phyloP scores from a whole-genome alignment of 2,329 filamentous ascomycete genomes.

The Beauveria australis region DNA sequence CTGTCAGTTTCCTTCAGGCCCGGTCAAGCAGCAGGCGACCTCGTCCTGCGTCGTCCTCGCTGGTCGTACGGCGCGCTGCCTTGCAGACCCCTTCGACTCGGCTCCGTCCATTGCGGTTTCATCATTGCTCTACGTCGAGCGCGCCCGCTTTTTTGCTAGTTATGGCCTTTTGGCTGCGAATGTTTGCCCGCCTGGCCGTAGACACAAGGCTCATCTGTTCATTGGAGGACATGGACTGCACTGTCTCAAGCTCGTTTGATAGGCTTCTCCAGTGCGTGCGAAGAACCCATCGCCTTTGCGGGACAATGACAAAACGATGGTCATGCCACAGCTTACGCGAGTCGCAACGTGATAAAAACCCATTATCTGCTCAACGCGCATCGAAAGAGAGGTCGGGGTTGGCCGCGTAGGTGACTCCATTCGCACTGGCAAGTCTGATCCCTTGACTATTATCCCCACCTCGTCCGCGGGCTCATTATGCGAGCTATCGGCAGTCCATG shows the following conservation, averaged over 20 bases:
- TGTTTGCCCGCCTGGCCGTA: not conserved
- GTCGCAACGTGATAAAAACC: constrained; percentile 8
- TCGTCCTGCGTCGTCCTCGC: not conserved
- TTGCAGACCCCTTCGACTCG: not conserved
- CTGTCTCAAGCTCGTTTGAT: constrained; percentile 4
- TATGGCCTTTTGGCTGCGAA: not conserved
- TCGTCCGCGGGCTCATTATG: constrained; percentile 6
- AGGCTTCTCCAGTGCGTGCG: not conserved
- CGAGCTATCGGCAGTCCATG: not conserved
- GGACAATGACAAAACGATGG: constrained; percentile 7
- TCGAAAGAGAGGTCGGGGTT: constrained; percentile 9
- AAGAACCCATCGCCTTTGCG: not conserved
- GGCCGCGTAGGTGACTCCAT: not conserved
- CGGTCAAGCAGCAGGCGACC: not conserved
- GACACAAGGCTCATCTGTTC: not conserved
- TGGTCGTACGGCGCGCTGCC: not conserved
- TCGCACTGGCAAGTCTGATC: constrained; percentile 9
- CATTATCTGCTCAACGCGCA: constrained; percentile 7
- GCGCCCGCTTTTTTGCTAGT: not conserved
- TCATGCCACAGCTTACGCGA: constrained; percentile 9
- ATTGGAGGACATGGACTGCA: not conserved
- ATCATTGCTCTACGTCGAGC: not conserved
- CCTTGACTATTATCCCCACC: not conserved
- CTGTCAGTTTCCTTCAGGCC: not conserved
- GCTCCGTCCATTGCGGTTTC: not conserved